phyloP scores from a whole-genome alignment of 2,329 filamentous ascomycete genomes.

The Fusarium staphyleae region DNA sequence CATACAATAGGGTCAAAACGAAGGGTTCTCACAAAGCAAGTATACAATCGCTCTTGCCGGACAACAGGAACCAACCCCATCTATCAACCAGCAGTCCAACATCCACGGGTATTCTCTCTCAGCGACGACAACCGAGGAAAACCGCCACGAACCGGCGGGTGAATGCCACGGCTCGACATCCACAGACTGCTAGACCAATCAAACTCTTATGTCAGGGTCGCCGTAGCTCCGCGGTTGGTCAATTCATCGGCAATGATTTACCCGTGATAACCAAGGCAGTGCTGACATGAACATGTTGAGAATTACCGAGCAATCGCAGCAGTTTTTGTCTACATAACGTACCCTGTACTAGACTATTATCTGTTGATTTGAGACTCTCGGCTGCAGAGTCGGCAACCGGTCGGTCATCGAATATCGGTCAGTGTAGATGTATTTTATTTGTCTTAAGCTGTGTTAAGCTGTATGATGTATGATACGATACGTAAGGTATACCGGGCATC shows the following conservation, averaged over 20 bases:
- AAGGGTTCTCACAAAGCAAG: too few species aligned
- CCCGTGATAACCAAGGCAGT: conserved; percentile 39
- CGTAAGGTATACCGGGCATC: too few species aligned
- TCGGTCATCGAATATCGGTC: conserved; percentile 30
- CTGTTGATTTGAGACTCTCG: conserved; percentile 12
- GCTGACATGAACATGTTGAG: conserved; percentile 15
- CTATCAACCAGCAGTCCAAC: background rate
- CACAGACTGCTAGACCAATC: conserved; percentile 21
- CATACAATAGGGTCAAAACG: too few species aligned
- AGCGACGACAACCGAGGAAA: conserved; percentile 45
- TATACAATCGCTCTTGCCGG: background rate
- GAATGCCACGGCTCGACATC: conserved; percentile 23
- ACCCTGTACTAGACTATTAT: too few species aligned
- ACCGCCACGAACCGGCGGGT: conserved; percentile 40
- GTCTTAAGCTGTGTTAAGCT: background rate
- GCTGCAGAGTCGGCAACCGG: conserved; percentile 25
- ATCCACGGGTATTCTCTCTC: conserved; percentile 12
- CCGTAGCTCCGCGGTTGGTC: conserved; percentile 40
- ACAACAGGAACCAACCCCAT: background rate
- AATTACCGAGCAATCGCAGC: conserved; percentile 6
- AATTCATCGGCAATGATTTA: conserved; percentile 42
- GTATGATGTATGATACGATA: too few species aligned
- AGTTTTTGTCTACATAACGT: background rate
- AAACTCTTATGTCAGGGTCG: conserved; percentile 9
- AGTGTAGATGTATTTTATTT: background rate